These are phyloP conservation scores for Fabrea salina DNA, from an alignment of 169 alveolate species.

Conservation along the genomic window DNA sequence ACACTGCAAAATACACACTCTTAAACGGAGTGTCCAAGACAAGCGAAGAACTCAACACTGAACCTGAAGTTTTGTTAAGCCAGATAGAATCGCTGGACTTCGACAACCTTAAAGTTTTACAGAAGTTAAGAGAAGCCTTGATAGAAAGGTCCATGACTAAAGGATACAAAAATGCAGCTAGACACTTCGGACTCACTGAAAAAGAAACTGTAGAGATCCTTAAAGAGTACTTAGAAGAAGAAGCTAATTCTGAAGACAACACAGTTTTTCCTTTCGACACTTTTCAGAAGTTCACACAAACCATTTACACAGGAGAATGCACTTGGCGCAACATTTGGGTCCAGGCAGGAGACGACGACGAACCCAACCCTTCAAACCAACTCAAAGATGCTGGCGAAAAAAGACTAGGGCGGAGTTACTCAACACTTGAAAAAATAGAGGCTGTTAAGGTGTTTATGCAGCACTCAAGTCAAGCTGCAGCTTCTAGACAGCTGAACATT, in stretches of 20 bases:
- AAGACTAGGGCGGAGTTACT: not conserved
- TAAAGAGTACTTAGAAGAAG: constrained; percentile 1
- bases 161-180: not conserved
- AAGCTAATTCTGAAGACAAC: not conserved
- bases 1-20: no score
- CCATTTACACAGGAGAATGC: not conserved
- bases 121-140: not conserved
- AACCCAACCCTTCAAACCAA: not conserved
- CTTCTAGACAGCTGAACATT: not conserved
- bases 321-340: not conserved
- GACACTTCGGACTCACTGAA: not conserved
- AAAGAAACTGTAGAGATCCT: not conserved
- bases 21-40: constrained; percentile 8
- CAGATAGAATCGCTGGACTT: not conserved
- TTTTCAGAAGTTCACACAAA: constrained; percentile 27
- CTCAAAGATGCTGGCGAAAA: not conserved
- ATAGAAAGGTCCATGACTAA: constrained; percentile 7
- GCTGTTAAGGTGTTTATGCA: not conserved
- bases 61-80: not conserved
- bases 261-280: constrained; percentile 17
- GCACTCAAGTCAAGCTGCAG: not conserved
- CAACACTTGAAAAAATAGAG: constrained; percentile 1
- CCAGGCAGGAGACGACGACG: not conserved
- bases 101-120: not conserved
- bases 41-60: not conserved